phyloP scores from a whole-genome alignment of 768 basidiomycete genomes.

The Hemileccinum rubropunctum region DNA sequence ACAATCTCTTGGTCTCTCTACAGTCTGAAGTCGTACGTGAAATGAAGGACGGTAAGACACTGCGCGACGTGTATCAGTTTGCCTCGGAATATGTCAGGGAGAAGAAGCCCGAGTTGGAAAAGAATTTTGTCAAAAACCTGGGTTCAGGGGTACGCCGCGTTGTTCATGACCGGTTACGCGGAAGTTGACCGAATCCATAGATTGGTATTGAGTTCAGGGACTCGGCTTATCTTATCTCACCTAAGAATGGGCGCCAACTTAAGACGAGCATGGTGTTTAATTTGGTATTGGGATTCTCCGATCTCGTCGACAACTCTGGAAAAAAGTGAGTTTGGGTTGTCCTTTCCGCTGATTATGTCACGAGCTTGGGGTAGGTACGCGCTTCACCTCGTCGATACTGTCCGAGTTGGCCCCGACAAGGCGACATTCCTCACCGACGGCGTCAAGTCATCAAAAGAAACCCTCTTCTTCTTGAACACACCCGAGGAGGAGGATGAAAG shows the following conservation, averaged over 20 bases:
- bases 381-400: slow-evolving; percentile 84
- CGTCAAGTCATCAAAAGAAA: slow-evolving; percentile 79
- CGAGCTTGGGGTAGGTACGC: slow-evolving; percentile 59
- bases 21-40: slow-evolving; percentile 72
- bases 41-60: slow-evolving; percentile 75
- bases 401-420: slow-evolving; percentile 68
- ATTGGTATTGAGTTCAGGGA: slow-evolving; percentile 97
- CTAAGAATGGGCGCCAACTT: slow-evolving; percentile 73
- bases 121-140: slow-evolving; percentile 81
- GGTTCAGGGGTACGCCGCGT: slow-evolving; percentile 75
- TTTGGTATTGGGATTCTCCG: slow-evolving; percentile 81
- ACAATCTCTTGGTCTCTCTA: slow-evolving; percentile 71
- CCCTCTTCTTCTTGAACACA: slow-evolving; percentile 77
- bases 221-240: slow-evolving; percentile 72
- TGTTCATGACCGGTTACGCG: background rate
- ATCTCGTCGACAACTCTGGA: slow-evolving; percentile 70
- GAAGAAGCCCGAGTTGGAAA: slow-evolving; percentile 81
- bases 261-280: slow-evolving; percentile 84
- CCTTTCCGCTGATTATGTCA: background rate
- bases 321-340: slow-evolving; percentile 57
- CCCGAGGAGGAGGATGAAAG: slow-evolving; percentile 56
- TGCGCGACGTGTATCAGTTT: slow-evolving; percentile 81
- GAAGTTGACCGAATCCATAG: slow-evolving; percentile 39
- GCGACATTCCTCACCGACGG: slow-evolving; percentile 79
- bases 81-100: slow-evolving; percentile 67